Evolutionary conservation across 2,329 filamentous ascomycete genomes (phyloP), one percentile per base, ranked within the genome.

Genomic region (Botrytis hyacinthi): DNA sequence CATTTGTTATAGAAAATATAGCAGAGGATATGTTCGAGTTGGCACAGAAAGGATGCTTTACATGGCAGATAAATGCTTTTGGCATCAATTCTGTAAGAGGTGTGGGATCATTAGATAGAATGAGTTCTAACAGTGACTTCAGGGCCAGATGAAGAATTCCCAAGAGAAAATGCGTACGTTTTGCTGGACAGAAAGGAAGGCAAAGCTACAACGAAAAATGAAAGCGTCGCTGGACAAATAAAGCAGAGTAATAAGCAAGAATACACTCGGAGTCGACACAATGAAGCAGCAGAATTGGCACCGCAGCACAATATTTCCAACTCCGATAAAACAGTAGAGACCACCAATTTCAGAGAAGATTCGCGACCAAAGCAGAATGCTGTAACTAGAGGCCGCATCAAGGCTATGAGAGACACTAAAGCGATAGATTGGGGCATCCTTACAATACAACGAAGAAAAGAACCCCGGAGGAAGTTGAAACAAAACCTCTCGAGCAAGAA

Each of bases 21-120:
- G 65, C 46, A 37, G 65, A 40, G 46, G 65, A 54, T 67, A 67
- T 12, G 65, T 67, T 18, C 48, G 46, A 40, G 26, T 18, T 10
- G 51, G 46, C 10, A 67, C 65, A 14, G 65, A 67, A 40, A 67
- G 22, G 26, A 29, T 22, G 46, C 8, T 67, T 29, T 54, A 67
- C 18, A n/a, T 18, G 26, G 46, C 65, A n/a, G 65, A 67, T 54
- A 35, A 67, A 67, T 67, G 65, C 35, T 67, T 40, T 12, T 67
- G 65, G 65, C 65, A 51, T 37, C 65, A 54, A 40, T 67, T 67
- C 32, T 67, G 65, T 67, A 20, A 67, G 65, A 51, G 32, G 8
- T n/a, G 2, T n/a, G 37, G 22, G 32, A 29, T 54, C 2, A 4
- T 29, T 22, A 22, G 16, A 2, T 20, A 29, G 18, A 35, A 40